A percentile compares a stretch with the other conserved stretches of the same genome.
Conservation (phyloP, 2,329 filamentous ascomycete species). For the Trichoderma citrinoviride region DNA sequence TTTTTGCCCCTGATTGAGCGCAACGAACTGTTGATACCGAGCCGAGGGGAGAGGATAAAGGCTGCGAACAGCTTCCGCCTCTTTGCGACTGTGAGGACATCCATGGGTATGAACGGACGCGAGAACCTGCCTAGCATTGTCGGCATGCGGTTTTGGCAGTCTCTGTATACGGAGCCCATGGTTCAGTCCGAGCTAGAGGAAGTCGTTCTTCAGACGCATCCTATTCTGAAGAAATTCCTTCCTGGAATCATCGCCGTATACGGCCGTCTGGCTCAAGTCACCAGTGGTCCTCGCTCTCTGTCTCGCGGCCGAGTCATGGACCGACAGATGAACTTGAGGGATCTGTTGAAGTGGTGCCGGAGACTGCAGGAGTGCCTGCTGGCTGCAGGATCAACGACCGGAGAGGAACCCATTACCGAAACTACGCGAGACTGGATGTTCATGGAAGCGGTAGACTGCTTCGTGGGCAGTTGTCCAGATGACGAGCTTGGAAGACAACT, state of each 20-base stretch:
- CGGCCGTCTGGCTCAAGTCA: slow-evolving; percentile 49
- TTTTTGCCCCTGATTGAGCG: slow-evolving; percentile 89
- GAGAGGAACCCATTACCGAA: slow-evolving; percentile 70
- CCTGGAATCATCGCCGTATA: slow-evolving; percentile 60
- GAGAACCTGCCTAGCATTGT: slow-evolving; percentile 72
- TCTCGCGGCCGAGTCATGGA: slow-evolving; percentile 42
- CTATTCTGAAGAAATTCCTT: slow-evolving; percentile 63
- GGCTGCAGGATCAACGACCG: slow-evolving; percentile 59
- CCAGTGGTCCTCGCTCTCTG: slow-evolving; percentile 43
- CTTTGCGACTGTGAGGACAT: slow-evolving; percentile 84
- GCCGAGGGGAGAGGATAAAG: slow-evolving; percentile 78
- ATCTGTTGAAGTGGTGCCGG: slow-evolving; percentile 88
- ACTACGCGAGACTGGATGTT: slow-evolving; percentile 79
- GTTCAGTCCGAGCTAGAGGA: slow-evolving; percentile 67
- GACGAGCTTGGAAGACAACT: slow-evolving; percentile 58
- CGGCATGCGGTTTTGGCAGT: slow-evolving; percentile 82
- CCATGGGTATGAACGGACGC: slow-evolving; percentile 63
- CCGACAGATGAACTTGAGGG: slow-evolving; percentile 65
- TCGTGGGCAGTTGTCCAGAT: slow-evolving; percentile 75
- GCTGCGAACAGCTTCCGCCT: slow-evolving; percentile 85
- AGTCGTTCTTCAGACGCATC: slow-evolving; percentile 69
- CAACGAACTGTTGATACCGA: slow-evolving; percentile 86
- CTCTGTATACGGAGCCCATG: slow-evolving; percentile 66
- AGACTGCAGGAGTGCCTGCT: slow-evolving; percentile 67
- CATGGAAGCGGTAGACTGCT: slow-evolving; percentile 89